Evolutionary conservation across 148 eudicot genomes (phyloP), one percentile per base, ranked within the genome.

Genomic region (Nyssa sinensis): DNA sequence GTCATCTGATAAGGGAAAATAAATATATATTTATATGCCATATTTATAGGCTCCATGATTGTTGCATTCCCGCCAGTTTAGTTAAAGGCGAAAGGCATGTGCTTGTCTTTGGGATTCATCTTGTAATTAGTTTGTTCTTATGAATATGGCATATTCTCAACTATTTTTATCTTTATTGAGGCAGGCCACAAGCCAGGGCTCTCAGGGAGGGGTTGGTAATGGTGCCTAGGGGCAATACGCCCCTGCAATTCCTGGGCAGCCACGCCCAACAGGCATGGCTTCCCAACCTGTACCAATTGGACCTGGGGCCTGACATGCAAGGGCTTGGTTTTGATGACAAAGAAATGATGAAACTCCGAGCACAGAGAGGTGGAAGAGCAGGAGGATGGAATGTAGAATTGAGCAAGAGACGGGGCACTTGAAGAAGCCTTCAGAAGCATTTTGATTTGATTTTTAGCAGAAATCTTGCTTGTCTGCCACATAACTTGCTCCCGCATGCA

Each of bases 361-460:
- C 89, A 19, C 90, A 94, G 81, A 87, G 74, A 73, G 93, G 95
- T 25, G 88, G 85, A 21, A 88, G 78, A 62, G 97, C 96, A 2
- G 98, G 97, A 75, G 98, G 96, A 4, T 94, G 98, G 97, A 92
- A 81, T 55, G 58, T 86, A 7, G 96, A 92, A 70, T 70, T 92
- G 31, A 77, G 89, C 77, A 82, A 76, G 80, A 94, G 87, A 75
- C 84, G 98, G n/a, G 72, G 93, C 98, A 19, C 91, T 94, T 17
- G 98, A 94, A 79, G 98, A 94, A 85, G 97, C 98, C 72, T 92
- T 92, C 77, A 87, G 88, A 39, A 87, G 91, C 83, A 85, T 94
- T 79, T 94, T 96, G 97, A 39, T 90, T 35, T 94, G 77, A 87
- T 55, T 34, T 11, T 5, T 10, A 13, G 13, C 35, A 27, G n/a